Evolutionary conservation across 495 filamentous ascomycete species (phyloP), one percentile per base, ranked within the genome.

Genomic region (Penicillium coffeae): DNA sequence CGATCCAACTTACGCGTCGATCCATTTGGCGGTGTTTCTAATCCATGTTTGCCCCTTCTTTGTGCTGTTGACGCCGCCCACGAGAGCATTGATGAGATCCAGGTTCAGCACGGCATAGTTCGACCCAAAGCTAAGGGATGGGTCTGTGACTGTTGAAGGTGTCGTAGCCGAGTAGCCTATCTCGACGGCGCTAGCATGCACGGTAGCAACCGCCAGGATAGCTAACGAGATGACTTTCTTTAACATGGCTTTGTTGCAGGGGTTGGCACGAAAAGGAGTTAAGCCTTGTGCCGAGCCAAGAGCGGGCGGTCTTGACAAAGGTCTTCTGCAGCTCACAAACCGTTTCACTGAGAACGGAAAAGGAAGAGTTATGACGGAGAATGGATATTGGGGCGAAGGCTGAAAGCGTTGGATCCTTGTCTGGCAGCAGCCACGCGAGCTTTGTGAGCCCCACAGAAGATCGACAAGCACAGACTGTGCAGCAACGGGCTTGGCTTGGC

Each of bases 31-130:
- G 2, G 27, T 44, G 27, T 33, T 44, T 16, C 21, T 44, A 16
- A 44, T 44, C 5, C 27, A 44, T 13, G 42, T 25, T 34, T 44
- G 25, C 2, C 42, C 27, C 27, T 44, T 3, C 3, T 21, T 13
- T 4, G 42, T 44, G 27, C 22, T 20, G 15, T 44, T 44, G 14
- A 44, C 32, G 8, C 14, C 20, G 12, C 27, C 42, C 22, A 44
- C 14, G 14, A 32, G 3, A 0, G 25, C 42, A 13, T 20, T 34
- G 8, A 44, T 34, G 14, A 44, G 9, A 16, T 44, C 42, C 20
- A 44, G 42, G 13, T 44, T 35, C 8, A 44, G 16, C 7, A 44
- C 42, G 8, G 42, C 42, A 21, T 44, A 44, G 42, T 44, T 21
- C n/a, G 42, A 34, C 13, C 42, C 42, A 33, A 44, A 44, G 12